Percentiles rank a stretch among this genome's conserved stretches.
Conservation (phyloP, 164 flowering plant species). For the Magnolia kwangsiensis region DNA sequence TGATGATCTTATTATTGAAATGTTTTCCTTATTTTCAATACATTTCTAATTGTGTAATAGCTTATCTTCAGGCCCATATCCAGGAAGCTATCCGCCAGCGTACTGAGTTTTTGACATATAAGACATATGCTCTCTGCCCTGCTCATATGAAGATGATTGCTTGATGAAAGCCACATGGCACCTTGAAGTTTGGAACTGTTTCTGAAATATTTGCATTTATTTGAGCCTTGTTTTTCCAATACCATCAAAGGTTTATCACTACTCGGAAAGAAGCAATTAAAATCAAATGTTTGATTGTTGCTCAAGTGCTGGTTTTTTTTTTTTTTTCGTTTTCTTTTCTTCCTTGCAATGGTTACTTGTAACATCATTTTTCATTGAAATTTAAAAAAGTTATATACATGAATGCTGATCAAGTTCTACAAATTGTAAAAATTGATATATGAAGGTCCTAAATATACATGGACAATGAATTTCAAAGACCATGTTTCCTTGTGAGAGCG, state of each 20-base stretch:
- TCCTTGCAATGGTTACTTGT: background rate
- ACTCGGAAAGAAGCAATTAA: background rate
- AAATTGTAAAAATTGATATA: too few relatives aligned
- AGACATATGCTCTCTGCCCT: background rate
- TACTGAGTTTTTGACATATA: slow-evolving; percentile 19
- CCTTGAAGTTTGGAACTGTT: background rate
- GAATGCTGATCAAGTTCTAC: too few relatives aligned
- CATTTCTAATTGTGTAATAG: background rate
- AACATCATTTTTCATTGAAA: background rate
- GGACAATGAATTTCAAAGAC: slow-evolving; percentile 24
- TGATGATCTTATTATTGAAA: background rate
- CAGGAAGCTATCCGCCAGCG: slow-evolving; percentile 34
- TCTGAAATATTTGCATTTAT: background rate
- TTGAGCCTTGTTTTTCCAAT: background rate
- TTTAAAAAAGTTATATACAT: background rate
- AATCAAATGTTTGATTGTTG: background rate
- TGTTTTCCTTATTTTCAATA: background rate
- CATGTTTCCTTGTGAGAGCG: slow-evolving; percentile 52
- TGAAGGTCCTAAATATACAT: too few relatives aligned
- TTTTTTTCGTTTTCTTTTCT: background rate
- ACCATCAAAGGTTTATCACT: too few relatives aligned
- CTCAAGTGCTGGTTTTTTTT: background rate
- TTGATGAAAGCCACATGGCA: background rate
- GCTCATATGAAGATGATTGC: background rate
- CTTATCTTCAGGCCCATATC: slow-evolving; percentile 26